Percentiles rank a stretch among this genome's conserved stretches.
Evolutionary conservation across 208 protist genomes (phyloP).

Genomic region (Leishmania amazonensis): DNA sequence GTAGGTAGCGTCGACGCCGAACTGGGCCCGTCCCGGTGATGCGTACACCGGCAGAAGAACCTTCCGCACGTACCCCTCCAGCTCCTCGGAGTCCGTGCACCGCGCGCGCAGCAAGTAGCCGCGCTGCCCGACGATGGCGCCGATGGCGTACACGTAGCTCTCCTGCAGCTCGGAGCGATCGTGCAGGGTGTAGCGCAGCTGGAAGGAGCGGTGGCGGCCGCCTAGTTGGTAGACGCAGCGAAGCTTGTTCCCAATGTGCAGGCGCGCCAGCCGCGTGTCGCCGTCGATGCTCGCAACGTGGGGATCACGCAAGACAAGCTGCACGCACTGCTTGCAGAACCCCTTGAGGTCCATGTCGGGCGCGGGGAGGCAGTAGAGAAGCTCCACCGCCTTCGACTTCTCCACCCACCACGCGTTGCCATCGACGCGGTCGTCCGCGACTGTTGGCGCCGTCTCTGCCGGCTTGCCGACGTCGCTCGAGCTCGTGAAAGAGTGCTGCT

Average conservation of each 20-base stretch:
- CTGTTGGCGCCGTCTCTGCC: background rate
- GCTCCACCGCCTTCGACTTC: conserved; percentile 71
- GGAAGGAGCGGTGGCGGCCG: conserved; percentile 64
- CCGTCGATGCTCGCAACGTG: conserved; percentile 80
- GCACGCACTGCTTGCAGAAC: conserved; percentile 77
- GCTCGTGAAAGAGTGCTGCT: background rate
- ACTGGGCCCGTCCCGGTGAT: conserved; percentile 39
- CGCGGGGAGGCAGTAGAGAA: conserved; percentile 78
- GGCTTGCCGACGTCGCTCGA: background rate
- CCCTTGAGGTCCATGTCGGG: conserved; percentile 57
- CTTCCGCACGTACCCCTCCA: conserved; percentile 70
- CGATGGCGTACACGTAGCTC: conserved; percentile 70
- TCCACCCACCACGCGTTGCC: conserved; percentile 63
- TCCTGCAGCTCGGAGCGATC: conserved; percentile 64
- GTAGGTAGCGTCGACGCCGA: conserved; percentile 82
- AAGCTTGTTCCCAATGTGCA: conserved; percentile 73
- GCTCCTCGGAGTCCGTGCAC: conserved; percentile 69
- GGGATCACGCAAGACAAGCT: conserved; percentile 69
- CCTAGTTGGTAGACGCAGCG: conserved; percentile 54
- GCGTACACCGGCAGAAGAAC: conserved; percentile 75
- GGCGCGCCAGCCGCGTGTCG: conserved; percentile 47
- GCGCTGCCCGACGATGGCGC: conserved; percentile 65
- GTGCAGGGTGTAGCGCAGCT: conserved; percentile 60
- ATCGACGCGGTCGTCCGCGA: conserved; percentile 4
- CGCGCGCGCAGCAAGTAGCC: conserved; percentile 78